These are phyloP conservation scores for Epichloe sylvatica DNA, from an alignment of 2,329 filamentous ascomycete genomes.

Conservation along the genomic window DNA sequence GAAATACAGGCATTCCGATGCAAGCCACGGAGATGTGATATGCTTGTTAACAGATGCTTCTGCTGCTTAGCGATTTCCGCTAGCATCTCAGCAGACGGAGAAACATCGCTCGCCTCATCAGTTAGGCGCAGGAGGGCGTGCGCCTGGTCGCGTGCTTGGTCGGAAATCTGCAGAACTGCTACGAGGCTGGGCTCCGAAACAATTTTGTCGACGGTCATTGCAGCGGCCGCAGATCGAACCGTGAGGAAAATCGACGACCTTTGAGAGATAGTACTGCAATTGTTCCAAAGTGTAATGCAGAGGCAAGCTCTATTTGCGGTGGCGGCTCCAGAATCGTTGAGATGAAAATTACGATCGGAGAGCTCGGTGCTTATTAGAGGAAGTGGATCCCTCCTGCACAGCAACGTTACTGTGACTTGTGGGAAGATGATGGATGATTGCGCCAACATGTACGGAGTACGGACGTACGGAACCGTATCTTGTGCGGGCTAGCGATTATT, in stretches of 20 bases:
- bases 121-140: conserved; percentile 46
- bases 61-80: conserved; percentile 58
- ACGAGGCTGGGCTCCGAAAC: conserved; percentile 38
- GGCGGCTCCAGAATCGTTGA: not conserved
- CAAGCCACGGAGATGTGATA: conserved; percentile 66
- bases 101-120: conserved; percentile 29
- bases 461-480: no score
- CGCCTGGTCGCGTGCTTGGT: conserved; percentile 58
- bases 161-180: conserved; percentile 58
- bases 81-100: conserved; percentile 33
- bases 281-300: not conserved
- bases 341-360: not conserved
- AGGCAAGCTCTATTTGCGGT: not conserved
- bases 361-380: not conserved
- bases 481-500: no score
- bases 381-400: not conserved
- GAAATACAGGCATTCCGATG: conserved; percentile 71
- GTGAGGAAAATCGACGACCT: not conserved
- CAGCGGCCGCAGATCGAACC: not conserved
- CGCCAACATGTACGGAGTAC: no score
- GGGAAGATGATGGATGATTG: no score
- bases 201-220: conserved; percentile 26
- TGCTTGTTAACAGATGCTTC: conserved; percentile 64
- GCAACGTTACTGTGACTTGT: no score
- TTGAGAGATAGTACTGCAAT: not conserved